Conservation (phyloP, 2,329 filamentous ascomycete genomes). For the Cryphonectria carpinicola region DNA sequence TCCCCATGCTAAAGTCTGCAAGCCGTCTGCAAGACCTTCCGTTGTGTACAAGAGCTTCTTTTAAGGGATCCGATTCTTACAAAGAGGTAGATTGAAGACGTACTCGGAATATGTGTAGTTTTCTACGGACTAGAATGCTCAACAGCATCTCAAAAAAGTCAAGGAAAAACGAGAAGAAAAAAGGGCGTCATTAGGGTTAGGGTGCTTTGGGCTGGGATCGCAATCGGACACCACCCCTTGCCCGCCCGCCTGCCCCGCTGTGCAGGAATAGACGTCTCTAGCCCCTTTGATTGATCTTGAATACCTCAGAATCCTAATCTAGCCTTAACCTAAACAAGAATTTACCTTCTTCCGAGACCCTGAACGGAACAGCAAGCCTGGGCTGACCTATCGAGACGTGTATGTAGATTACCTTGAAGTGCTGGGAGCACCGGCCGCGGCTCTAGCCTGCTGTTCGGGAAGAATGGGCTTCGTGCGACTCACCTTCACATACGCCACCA, state of each 20-base stretch:
- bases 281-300: not conserved
- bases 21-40: not conserved
- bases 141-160: not conserved
- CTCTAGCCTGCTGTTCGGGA: not conserved
- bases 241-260: not conserved
- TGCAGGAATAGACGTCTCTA: no score
- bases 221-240: not conserved
- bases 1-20: slow-evolving; percentile 45
- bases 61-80: not conserved
- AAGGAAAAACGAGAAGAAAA: not conserved
- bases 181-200: slow-evolving; percentile 9
- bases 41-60: not conserved
- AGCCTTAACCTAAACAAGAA: not conserved
- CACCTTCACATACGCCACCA: not conserved
- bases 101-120: not conserved
- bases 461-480: not conserved
- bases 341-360: not conserved
- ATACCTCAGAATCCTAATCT: not conserved
- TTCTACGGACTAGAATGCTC: not conserved
- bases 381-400: not conserved
- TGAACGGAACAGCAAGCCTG: not conserved
- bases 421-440: not conserved
- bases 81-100: not conserved
- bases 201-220: not conserved
- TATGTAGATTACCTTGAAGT: not conserved